These are phyloP conservation scores for Marchantia polymorpha DNA, from an alignment of 225 moss, liverwort and hornwort species.

Conservation along the genomic window DNA sequence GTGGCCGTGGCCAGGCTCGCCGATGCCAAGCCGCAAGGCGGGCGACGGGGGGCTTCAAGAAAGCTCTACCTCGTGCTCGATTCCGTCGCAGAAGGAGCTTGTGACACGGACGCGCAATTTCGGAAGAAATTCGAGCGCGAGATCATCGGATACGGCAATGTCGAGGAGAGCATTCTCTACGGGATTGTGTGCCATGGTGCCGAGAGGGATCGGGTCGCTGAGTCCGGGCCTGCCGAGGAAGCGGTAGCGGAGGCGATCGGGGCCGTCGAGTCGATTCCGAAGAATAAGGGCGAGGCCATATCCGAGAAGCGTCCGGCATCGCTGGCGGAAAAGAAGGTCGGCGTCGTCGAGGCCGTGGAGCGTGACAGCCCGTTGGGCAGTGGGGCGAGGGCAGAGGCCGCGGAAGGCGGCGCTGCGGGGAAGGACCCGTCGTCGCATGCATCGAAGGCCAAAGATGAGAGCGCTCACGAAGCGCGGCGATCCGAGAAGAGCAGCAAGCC, in stretches of 20 bases:
- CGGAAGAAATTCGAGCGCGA: conserved; percentile 29
- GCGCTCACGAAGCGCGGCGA: conserved; percentile 24
- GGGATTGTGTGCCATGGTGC: conserved; percentile 35
- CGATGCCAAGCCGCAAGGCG: not conserved
- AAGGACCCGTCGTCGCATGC: conserved; percentile 2
- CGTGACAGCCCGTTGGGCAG: not conserved
- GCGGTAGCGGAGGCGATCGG: not conserved
- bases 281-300: conserved; percentile 8
- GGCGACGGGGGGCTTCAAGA: not conserved
- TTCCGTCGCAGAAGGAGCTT: conserved; percentile 28
- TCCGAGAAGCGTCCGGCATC: conserved; percentile 12
- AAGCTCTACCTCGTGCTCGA: conserved; percentile 34
- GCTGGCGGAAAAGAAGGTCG: not conserved
- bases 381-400: not conserved
- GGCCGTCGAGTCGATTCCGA: not conserved
- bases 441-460: conserved; percentile 13
- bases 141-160: conserved; percentile 16
- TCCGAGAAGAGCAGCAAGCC: conserved; percentile 23
- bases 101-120: conserved; percentile 28
- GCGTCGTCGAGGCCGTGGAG: not conserved
- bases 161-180: conserved; percentile 29
- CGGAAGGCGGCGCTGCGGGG: conserved; percentile 6
- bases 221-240: not conserved
- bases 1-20: conserved; percentile 27
- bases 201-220: conserved; percentile 13